Base-by-base conservation (phyloP, 768 basidiomycete genomes). In the Russula foetens region DNA sequence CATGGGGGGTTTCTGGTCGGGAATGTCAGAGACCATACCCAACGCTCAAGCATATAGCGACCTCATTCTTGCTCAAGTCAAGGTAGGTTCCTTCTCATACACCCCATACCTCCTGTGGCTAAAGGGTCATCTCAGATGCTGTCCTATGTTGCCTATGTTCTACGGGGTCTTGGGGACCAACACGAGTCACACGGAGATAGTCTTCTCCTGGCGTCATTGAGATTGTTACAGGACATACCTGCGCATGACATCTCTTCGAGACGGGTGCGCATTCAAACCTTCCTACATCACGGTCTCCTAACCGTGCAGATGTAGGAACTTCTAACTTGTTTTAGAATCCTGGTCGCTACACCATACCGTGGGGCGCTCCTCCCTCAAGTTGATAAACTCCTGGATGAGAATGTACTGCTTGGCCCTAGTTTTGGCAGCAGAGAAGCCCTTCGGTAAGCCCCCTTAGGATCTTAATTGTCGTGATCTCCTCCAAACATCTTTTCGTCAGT, bases 221-320 rank as follows among this genome's bases (percentile, higher is more conserved):
- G 97, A n/a, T 77, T 98, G 33, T 77, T 98, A 50, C 90, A 97
- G 69, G 95, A 98, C 71, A 94, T 94, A 69, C 95, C 97, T 41
- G 79, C 88, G 0, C 91, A 89, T 68, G 87, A 87, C 9, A 87
- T 92, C 15, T 76, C 83, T 9, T 80, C 92, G 21, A 79, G 96
- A 74, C 92, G 88, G 80, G 93, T 91, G 38, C 35, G 71, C 57
- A 53, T 43, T 23, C n/a, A n/a, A 51, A 21, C 8, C 49, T 38
- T 57, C 35, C 17, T 11, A 29, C 28, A 23, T 38, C 28, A 15
- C 7, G 38, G 26, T 41, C n/a, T 24, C 50, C 53, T 65, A 50
- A 43, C 23, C 41, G 17, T 50, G 12, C 21, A n/a, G 57, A 17
- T 63, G 24, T 69, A 95, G 92, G 96, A 98, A 69, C 76, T 98